A percentile compares a stretch with the other conserved stretches of the same genome.
Conservation (phyloP, 768 basidiomycete genomes). For the Lactarius tabidus region DNA sequence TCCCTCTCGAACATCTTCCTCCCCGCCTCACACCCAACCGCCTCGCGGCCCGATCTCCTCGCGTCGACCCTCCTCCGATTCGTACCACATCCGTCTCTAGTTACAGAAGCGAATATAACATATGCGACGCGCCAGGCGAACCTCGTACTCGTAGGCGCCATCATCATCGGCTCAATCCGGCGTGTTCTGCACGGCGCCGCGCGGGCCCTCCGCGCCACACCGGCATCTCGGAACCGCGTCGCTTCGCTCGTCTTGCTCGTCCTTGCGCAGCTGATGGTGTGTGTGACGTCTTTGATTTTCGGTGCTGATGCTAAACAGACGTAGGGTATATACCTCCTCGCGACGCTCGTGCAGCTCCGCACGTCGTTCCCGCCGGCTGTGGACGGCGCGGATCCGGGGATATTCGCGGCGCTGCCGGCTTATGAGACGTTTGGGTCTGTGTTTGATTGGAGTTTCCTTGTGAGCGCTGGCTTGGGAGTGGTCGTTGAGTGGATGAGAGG, state of each 20-base stretch:
- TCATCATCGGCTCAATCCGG: constrained; percentile 70
- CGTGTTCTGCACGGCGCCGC: constrained; percentile 66
- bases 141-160: constrained; percentile 66
- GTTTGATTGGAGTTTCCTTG: constrained; percentile 70
- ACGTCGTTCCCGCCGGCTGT: constrained; percentile 71
- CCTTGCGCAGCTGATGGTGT: constrained; percentile 80
- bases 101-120: constrained; percentile 33
- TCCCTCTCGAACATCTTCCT: constrained; percentile 50
- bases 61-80: constrained; percentile 41
- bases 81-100: constrained; percentile 28
- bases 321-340: constrained; percentile 79
- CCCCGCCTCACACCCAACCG: constrained; percentile 29
- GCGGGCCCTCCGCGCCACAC: constrained; percentile 47
- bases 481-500: constrained; percentile 48
- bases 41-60: constrained; percentile 37
- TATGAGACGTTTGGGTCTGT: constrained; percentile 70
- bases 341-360: constrained; percentile 78
- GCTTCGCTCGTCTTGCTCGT: constrained; percentile 74
- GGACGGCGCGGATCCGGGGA: constrained; percentile 36
- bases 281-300: constrained; percentile 20
- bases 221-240: constrained; percentile 60
- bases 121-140: constrained; percentile 55
- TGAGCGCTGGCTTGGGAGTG: constrained; percentile 48
- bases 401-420: constrained; percentile 69
- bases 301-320: background rate